These are phyloP conservation scores for Bacterosira constricta DNA, from an alignment of 108 stramenopile species.

Conservation along the genomic window DNA sequence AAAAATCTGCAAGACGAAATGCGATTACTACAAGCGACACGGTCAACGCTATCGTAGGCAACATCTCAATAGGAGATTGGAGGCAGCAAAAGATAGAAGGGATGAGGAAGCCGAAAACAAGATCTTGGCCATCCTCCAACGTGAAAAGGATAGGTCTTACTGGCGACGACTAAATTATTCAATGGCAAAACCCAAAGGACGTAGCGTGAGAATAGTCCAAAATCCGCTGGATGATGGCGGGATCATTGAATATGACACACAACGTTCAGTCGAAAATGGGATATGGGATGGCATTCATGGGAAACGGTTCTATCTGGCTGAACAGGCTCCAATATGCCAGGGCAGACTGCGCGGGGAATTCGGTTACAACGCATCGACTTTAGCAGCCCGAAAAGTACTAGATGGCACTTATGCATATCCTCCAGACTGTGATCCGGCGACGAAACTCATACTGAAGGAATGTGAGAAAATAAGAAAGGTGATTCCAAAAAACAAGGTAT, in stretches of 20 bases:
- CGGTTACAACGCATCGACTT: not conserved
- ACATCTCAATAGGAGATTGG: not conserved
- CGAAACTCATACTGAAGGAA: not conserved
- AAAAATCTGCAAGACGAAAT: not conserved
- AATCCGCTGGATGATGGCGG: not conserved
- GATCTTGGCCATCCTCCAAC: slow-evolving; percentile 7
- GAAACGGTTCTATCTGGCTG: not conserved
- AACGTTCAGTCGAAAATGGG: not conserved
- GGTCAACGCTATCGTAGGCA: slow-evolving; percentile 1
- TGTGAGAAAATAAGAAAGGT: not conserved
- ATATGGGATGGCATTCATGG: not conserved
- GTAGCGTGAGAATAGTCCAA: slow-evolving; percentile 2
- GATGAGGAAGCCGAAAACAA: not conserved
- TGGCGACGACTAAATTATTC: slow-evolving; percentile 10
- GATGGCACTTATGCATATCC: not conserved
- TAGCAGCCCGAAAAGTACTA: not conserved
- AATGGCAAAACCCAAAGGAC: not conserved
- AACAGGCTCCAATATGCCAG: slow-evolving; percentile 5
- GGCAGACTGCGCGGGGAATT: not conserved
- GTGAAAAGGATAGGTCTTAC: slow-evolving; percentile 18
- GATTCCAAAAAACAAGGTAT: not conserved
- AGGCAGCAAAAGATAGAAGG: not conserved
- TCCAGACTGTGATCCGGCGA: not conserved
- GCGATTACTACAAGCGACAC: not conserved
- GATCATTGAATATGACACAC: not conserved